Conservation (phyloP, 805 yeast species). For the Yarrowia deformans region DNA sequence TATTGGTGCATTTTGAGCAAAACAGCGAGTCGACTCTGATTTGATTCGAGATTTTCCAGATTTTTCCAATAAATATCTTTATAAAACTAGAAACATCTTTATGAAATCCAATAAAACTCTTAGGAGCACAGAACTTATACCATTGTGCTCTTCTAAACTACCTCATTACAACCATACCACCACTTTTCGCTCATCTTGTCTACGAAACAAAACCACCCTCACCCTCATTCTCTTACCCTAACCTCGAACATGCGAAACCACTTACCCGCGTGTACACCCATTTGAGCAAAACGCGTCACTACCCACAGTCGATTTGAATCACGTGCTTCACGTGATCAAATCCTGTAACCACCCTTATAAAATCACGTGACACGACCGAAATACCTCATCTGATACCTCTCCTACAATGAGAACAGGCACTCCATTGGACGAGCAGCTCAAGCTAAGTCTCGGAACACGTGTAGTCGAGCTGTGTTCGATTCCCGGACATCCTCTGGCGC, state of each 20-base stretch:
- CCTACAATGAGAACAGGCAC: conserved; percentile 3
- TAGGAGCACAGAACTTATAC: too few relatives aligned
- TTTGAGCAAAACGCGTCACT: background rate
- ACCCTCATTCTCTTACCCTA: background rate
- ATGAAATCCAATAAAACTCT: too few relatives aligned
- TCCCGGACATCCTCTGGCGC: conserved; percentile 30
- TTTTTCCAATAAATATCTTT: too few relatives aligned
- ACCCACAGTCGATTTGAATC: conserved; percentile 6
- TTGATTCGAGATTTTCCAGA: too few relatives aligned
- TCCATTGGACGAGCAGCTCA: conserved; percentile 21
- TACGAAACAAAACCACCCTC: too few relatives aligned
- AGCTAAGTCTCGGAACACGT: conserved; percentile 7
- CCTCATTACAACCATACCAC: too few relatives aligned
- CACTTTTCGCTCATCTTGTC: too few relatives aligned
- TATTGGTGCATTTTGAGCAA: too few relatives aligned
- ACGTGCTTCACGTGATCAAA: conserved; percentile 12
- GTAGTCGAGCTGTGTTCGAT: conserved; percentile 22
- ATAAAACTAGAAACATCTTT: too few relatives aligned
- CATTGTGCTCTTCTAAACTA: too few relatives aligned
- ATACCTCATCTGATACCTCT: too few relatives aligned
- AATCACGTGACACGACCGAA: background rate
- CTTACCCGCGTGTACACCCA: background rate
- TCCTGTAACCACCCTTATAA: background rate
- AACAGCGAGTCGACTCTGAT: too few relatives aligned
- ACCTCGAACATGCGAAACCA: background rate